Conservation (phyloP, 225 moss, liverwort and hornwort species). For the Lunularia cruciata region DNA sequence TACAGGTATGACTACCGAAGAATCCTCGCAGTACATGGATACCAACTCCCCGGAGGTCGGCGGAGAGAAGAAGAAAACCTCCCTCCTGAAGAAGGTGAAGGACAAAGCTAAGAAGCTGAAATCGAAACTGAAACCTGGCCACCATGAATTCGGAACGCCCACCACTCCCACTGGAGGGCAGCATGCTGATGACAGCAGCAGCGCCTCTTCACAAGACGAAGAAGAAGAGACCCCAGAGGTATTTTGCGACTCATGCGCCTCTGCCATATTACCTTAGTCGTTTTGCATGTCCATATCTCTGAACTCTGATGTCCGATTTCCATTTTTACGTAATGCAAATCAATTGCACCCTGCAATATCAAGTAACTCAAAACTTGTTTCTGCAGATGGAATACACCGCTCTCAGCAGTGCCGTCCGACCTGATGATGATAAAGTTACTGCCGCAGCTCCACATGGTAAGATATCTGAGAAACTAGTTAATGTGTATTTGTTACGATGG, state of each 20-base stretch:
- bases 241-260: not conserved
- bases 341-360: too few species aligned
- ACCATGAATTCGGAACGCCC: not conserved
- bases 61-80: slow-evolving; percentile 19
- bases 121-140: slow-evolving; percentile 20
- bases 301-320: too few species aligned
- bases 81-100: slow-evolving; percentile 29
- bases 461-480: not conserved
- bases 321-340: too few species aligned
- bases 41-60: not conserved
- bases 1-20: slow-evolving; percentile 2
- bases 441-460: not conserved
- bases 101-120: slow-evolving; percentile 34
- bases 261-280: too few species aligned
- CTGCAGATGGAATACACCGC: slow-evolving; percentile 4
- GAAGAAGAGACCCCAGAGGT: slow-evolving; percentile 12
- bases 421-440: not conserved
- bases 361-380: too few species aligned
- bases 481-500: too few species aligned
- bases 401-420: not conserved
- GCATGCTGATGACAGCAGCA: slow-evolving; percentile 2
- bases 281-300: too few species aligned
- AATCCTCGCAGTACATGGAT: slow-evolving; percentile 7
- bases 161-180: not conserved
- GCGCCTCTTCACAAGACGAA: slow-evolving; percentile 2